These are phyloP conservation scores for Aureobasidium pullulans DNA, from an alignment of 2,329 filamentous ascomycete genomes.

Conservation along the genomic window DNA sequence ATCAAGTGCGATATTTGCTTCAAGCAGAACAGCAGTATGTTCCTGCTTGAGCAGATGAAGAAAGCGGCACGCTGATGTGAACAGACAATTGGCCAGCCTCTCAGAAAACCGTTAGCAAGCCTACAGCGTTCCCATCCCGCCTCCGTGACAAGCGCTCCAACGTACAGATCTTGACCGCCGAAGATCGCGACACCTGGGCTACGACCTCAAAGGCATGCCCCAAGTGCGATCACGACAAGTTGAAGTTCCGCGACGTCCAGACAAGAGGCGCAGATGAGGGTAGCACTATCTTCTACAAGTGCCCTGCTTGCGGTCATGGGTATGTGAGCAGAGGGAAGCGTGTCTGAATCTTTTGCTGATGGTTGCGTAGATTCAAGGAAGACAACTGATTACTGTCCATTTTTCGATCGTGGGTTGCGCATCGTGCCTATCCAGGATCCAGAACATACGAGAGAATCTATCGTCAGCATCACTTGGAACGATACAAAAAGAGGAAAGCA, in stretches of 20 bases:
- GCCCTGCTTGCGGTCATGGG: constrained; percentile 73
- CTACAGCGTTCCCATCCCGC: constrained; percentile 83
- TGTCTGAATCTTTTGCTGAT: neutral
- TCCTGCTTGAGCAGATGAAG: neutral
- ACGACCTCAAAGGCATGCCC: constrained; percentile 63
- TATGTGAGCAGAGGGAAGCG: constrained; percentile 28
- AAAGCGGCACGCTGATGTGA: neutral
- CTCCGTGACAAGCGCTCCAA: constrained; percentile 80
- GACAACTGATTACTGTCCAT: constrained; percentile 46
- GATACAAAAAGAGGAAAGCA: no score
- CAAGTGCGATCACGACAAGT: constrained; percentile 72
- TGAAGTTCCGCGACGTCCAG: constrained; percentile 79
- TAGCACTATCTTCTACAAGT: constrained; percentile 83
- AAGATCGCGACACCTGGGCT: constrained; percentile 64
- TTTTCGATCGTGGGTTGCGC: no score
- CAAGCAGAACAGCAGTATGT: constrained; percentile 69
- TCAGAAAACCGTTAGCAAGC: constrained; percentile 72
- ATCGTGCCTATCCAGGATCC: no score
- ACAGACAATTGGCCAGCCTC: constrained; percentile 49
- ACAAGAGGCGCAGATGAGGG: constrained; percentile 91
- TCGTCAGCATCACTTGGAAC: no score
- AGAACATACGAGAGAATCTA: no score
- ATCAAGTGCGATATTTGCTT: constrained; percentile 82
- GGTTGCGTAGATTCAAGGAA: constrained; percentile 32
- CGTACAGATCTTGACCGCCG: constrained; percentile 70